Evolutionary conservation across 805 yeast species (phyloP).

Genomic region (Schwanniomyces vanrijiae): DNA sequence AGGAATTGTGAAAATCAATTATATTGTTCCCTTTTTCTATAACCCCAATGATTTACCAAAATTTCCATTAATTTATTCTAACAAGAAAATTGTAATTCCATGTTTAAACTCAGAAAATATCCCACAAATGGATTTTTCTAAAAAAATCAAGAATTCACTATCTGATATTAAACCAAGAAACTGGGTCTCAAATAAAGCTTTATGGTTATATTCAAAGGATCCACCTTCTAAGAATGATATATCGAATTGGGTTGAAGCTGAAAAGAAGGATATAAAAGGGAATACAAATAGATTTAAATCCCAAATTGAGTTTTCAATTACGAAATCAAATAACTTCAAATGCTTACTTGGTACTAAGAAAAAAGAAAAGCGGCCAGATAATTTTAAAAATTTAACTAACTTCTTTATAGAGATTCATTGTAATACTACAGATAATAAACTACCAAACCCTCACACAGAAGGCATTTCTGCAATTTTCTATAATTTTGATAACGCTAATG

Average conservation of each 20-base stretch:
- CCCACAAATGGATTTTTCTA: constrained; percentile 5
- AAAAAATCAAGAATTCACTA: background rate
- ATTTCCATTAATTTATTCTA: constrained; percentile 64
- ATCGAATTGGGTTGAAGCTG: constrained; percentile 26
- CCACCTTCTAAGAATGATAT: constrained; percentile 53
- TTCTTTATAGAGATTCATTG: constrained; percentile 70
- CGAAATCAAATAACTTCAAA: constrained; percentile 39
- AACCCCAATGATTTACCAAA: constrained; percentile 51
- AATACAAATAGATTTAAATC: constrained; percentile 31
- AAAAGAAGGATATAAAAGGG: constrained; percentile 10
- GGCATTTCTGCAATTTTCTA: constrained; percentile 62
- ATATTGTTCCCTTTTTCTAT: constrained; percentile 64
- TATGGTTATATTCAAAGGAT: constrained; percentile 45
- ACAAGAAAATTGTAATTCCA: constrained; percentile 54
- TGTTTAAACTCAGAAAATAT: constrained; percentile 25
- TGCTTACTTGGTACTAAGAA: constrained; percentile 36
- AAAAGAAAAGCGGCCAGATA: constrained; percentile 36
- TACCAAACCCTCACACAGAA: constrained; percentile 70
- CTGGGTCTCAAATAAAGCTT: background rate
- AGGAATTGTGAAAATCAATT: constrained; percentile 53
- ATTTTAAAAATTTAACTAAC: constrained; percentile 51
- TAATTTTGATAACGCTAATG: constrained; percentile 47
- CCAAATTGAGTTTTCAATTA: constrained; percentile 50
- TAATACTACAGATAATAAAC: constrained; percentile 44
- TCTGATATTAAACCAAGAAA: background rate